Conservation (phyloP, 2,329 filamentous ascomycete genomes). For the Diaporthe eres region DNA sequence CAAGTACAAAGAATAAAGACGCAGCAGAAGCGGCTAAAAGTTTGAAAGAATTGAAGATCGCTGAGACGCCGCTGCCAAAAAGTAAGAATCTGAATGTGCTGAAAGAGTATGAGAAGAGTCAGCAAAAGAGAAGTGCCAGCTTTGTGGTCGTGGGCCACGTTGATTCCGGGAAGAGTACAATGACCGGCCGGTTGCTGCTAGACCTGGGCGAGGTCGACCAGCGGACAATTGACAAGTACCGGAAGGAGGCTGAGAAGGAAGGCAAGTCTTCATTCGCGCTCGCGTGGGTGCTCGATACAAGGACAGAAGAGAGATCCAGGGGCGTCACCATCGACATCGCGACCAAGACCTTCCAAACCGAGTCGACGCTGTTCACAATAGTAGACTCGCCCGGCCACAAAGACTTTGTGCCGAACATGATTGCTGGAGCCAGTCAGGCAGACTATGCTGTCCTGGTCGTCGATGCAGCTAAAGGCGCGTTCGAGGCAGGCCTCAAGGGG, state of each 20-base stretch:
- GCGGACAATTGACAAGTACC: constrained; percentile 88
- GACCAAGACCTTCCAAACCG: constrained; percentile 93
- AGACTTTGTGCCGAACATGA: constrained; percentile 99
- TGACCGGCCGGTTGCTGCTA: constrained; percentile 94
- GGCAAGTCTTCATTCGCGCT: constrained; percentile 97
- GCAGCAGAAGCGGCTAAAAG: constrained; percentile 54
- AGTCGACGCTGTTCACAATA: constrained; percentile 89
- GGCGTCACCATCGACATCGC: constrained; percentile 98
- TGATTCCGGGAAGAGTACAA: constrained; percentile 96
- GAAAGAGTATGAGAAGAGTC: constrained; percentile 81
- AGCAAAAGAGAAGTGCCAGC: constrained; percentile 84
- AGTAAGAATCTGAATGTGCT: constrained; percentile 89
- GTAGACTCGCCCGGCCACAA: constrained; percentile 94
- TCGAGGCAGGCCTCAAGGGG: constrained; percentile 92
- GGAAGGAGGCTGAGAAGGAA: constrained; percentile 88
- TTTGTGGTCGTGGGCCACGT: constrained; percentile 99
- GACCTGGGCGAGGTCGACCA: constrained; percentile 92
- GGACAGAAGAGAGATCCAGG: constrained; percentile 87
- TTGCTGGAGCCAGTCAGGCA: constrained; percentile 94
- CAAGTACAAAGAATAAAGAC: constrained; percentile 56
- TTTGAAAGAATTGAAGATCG: constrained; percentile 57
- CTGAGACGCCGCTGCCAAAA: constrained; percentile 70
- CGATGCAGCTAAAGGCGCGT: constrained; percentile 90
- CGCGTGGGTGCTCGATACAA: constrained; percentile 96
- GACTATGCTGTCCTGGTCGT: constrained; percentile 97